These are phyloP conservation scores for Cercospora sp. DNA, from an alignment of 2,329 filamentous ascomycete genomes.

Conservation along the genomic window DNA sequence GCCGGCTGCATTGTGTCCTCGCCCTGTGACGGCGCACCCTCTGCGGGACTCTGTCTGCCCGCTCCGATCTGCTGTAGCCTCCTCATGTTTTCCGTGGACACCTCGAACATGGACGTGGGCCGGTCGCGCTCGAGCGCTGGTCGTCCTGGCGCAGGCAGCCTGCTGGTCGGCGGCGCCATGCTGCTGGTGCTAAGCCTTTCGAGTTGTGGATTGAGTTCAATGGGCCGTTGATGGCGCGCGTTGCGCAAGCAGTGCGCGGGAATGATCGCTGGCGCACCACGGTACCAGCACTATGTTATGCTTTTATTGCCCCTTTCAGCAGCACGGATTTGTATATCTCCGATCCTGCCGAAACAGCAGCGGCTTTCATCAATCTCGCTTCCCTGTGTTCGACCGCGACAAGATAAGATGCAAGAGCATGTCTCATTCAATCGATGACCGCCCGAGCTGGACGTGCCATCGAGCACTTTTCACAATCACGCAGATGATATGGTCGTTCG, in stretches of 20 bases:
- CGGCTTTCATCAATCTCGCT: neutral
- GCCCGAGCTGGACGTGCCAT: neutral
- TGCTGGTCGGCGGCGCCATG: constrained; percentile 23
- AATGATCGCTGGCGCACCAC: neutral
- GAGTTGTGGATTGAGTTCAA: neutral
- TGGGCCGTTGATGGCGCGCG: constrained; percentile 3
- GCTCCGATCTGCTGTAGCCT: constrained; percentile 24
- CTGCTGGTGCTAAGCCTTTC: neutral
- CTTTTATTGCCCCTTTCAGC: neutral
- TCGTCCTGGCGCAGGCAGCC: constrained; percentile 30
- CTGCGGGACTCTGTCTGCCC: constrained; percentile 12
- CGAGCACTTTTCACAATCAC: neutral
- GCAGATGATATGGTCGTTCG: neutral
- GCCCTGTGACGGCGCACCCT: constrained; percentile 4
- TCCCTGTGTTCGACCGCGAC: neutral
- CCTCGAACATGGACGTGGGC: constrained; percentile 38
- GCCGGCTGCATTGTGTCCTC: neutral
- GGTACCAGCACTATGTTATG: neutral
- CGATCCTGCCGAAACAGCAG: neutral
- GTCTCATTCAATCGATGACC: neutral
- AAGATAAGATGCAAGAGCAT: neutral
- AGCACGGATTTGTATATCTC: neutral
- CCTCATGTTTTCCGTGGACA: constrained; percentile 27
- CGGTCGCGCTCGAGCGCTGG: constrained; percentile 24
- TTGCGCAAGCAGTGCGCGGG: constrained; percentile 1